These are phyloP conservation scores for Pyrus hybrid DNA, from an alignment of 331 rosid species.

Conservation along the genomic window DNA sequence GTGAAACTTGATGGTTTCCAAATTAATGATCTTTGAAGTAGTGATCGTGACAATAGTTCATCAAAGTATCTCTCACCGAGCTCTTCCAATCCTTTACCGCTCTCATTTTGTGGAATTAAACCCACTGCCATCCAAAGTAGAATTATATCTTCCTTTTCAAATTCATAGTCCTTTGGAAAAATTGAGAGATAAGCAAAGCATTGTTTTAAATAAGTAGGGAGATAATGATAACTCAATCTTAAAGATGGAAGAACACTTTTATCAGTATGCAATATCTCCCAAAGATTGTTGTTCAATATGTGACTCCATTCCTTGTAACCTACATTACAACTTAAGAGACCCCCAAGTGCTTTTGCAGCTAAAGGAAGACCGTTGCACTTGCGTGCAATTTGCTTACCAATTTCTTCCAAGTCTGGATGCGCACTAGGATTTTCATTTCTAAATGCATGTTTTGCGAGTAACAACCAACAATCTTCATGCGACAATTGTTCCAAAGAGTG, in stretches of 20 bases:
- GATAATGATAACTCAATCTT: neutral
- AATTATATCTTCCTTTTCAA: neutral
- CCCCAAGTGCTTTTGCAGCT: neutral
- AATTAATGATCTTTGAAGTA: no score
- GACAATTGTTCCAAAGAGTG: no score
- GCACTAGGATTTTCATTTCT: neutral
- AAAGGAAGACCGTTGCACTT: neutral
- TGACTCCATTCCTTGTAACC: no score
- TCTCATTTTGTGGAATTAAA: neutral
- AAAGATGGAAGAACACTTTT: no score
- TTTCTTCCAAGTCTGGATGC: neutral
- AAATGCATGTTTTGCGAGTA: no score
- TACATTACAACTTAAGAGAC: no score
- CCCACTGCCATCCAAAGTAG: neutral
- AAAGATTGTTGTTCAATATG: no score
- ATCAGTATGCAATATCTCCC: no score
- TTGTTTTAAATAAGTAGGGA: neutral
- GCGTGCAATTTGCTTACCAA: neutral
- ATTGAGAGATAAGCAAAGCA: neutral
- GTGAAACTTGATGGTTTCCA: no score
- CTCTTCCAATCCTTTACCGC: neutral
- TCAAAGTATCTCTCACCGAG: neutral
- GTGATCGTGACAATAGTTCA: no score
- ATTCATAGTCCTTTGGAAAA: neutral
- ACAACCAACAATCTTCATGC: no score